phyloP scores from a whole-genome alignment of 371 early-diverging fungal genomes.

The Lichtheimia corymbifera region DNA sequence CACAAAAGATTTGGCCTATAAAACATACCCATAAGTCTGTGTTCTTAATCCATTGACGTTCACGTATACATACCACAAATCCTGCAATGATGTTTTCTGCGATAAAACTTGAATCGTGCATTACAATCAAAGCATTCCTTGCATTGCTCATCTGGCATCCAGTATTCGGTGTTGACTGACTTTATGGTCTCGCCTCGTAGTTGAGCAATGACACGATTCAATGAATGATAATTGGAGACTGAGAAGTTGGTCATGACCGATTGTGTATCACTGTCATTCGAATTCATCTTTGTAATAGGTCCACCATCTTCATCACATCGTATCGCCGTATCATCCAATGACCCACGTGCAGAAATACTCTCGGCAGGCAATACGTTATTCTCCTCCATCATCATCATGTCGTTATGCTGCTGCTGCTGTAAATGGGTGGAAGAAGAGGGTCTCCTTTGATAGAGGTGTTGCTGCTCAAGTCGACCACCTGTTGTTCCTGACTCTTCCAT shows the following conservation, averaged over 20 bases:
- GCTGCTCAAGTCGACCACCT: no score
- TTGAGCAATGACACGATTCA: conserved; percentile 56
- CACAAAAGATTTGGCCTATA: conserved; percentile 82
- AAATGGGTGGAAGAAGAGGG: no score
- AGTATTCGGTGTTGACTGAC: conserved; percentile 64
- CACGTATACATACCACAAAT: conserved; percentile 65
- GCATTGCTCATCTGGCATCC: conserved; percentile 86
- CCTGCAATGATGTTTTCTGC: conserved; percentile 86
- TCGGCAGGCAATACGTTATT: conserved; percentile 8
- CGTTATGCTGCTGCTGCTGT: no score
- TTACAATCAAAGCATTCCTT: conserved; percentile 88
- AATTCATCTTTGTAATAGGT: conserved; percentile 41
- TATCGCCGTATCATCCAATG: conserved; percentile 5
- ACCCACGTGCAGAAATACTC: conserved; percentile 10
- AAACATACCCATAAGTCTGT: no score
- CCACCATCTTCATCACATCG: conserved; percentile 5
- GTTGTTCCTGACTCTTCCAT: no score
- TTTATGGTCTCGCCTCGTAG: conserved; percentile 54
- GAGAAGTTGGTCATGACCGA: conserved; percentile 58
- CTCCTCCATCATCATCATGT: no score
- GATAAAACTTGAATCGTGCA: conserved; percentile 68
- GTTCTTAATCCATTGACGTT: not conserved
- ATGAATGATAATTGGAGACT: conserved; percentile 60
- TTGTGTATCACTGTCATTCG: conserved; percentile 54
- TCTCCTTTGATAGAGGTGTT: no score